Base-by-base conservation (phyloP, 2,329 filamentous ascomycete species). In the Ophiostoma perfectum region DNA sequence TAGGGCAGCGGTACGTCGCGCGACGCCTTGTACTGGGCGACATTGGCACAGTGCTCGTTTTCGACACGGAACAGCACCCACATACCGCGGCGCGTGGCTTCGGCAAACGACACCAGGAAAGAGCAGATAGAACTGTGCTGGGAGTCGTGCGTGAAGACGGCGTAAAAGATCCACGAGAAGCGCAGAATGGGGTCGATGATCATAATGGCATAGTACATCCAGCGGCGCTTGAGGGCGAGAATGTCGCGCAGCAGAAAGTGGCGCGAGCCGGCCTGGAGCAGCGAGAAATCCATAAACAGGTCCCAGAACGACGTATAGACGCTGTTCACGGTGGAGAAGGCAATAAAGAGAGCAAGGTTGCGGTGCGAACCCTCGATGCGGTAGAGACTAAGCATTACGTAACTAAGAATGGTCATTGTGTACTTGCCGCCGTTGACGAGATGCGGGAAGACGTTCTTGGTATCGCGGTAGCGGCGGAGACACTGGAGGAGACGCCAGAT, bases 41-140 rank as follows among this genome's bases (percentile, higher is more conserved):
- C 94, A 74, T 97, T 97, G 68, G 90, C 89, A 78, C 93, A 97
- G 79, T 99, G 95, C 75, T 99, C 95, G 77, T 99, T 99, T 78
- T 99, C 95, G 39, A 99, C 93, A 55, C 95, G 91, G 77, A 99
- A 90, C 4, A 98, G 82, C 0, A 90, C 89, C 95, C 95, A 99
- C 75, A 97, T 87, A 70, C 92, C 93, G 76, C 95, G 83, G 44
- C 95, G 87, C n/a, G 86, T 83, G 36, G 96, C 87, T 77, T 99
- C 95, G 8, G 89, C 86, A 3, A 97, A 80, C 1, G 86, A 84
- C 16, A 97, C 86, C 42, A 90, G 73, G 78, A 98, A 98, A 1
- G 91, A 93, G 5, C 93, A 85, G 1, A 93, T 77, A 3, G 91
- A 90, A 1, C 90, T 94, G 77, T 98, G 93, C 74, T 97, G 93